Evolutionary conservation across 768 basidiomycete species (phyloP), one percentile per base, ranked within the genome.

Genomic region (Dendrothele bispora): DNA sequence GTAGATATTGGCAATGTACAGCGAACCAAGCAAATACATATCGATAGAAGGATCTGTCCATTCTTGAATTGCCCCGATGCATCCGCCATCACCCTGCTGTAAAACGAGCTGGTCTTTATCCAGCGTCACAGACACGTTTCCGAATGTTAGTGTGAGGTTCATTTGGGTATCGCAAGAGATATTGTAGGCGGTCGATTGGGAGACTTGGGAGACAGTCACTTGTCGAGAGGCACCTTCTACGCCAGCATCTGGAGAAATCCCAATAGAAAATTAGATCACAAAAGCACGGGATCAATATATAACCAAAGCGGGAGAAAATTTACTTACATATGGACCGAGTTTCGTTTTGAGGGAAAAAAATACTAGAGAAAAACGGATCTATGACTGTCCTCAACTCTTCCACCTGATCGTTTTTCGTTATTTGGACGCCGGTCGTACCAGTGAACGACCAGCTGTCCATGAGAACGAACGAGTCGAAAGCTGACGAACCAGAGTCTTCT

Each of bases 391-490:
- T 15, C 5, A 46, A 36, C n/a, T 37, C 21, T 15, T 36, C 35
- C 2, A 36, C 34, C n/a, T n/a, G n/a, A n/a, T n/a, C n/a, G 21
- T 34, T 22, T 15, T 6, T 17, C 25, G 44, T 26, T 21, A 46
- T 36, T 26, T 46, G 36, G 44, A 37, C 22, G 4, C 17, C n/a
- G n/a, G 11, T 17, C 25, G 36, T 5, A 37, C 44, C 25, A 15
- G 27, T 34, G 22, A 36, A 46, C 6, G 15, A 26, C 44, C 44
- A 46, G 22, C 34, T 27, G 29, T 46, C 44, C 44, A 46, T 46
- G 17, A 25, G 34, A 20, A 46, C 21, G 18, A 36, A 46, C 17
- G 44, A 46, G 14, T 46, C 44, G 4, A 27, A 24, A n/a, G 36
- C 38, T 11, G 38, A 12, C 14, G 44, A 25, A 34, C 14, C 29